A percentile compares a stretch with the other conserved stretches of the same genome.
These are phyloP conservation scores for Penicillium subrubescens DNA, from an alignment of 495 filamentous ascomycete genomes.

Conservation along the genomic window DNA sequence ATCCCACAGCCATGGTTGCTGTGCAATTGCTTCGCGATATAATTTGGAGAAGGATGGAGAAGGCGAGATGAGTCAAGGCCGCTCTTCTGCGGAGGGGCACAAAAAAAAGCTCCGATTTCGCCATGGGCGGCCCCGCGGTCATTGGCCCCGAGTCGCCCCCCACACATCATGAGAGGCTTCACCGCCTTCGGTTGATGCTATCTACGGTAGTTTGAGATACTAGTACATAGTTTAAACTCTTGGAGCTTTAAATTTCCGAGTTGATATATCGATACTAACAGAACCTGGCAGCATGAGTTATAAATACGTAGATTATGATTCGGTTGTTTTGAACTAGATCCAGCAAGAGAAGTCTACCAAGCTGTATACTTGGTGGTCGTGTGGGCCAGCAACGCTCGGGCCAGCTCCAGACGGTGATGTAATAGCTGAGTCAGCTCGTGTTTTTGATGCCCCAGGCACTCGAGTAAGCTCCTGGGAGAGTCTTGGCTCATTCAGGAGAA, in stretches of 20 bases:
- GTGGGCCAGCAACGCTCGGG: no score
- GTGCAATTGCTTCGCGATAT: conserved; percentile 16
- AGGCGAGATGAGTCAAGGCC: conserved; percentile 25
- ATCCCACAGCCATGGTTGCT: conserved; percentile 43
- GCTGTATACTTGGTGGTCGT: no score
- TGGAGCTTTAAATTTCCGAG: no score
- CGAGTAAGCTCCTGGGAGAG: neutral
- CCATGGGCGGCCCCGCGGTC: conserved; percentile 12
- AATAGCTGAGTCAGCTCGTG: conserved; percentile 6
- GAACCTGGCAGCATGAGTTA: no score
- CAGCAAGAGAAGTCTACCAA: neutral
- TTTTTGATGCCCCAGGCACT: conserved; percentile 12
- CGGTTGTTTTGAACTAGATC: neutral
- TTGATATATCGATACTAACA: no score
- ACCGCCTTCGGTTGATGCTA: conserved; percentile 8
- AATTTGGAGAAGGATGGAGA: conserved; percentile 1
- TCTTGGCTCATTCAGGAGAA: conserved; percentile 8
- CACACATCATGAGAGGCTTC: conserved; percentile 11
- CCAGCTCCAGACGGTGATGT: neutral
- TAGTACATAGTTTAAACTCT: no score
- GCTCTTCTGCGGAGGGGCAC: conserved; percentile 22
- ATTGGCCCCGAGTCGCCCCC: conserved; percentile 24
- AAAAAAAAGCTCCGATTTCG: conserved; percentile 31
- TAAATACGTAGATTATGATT: no score
- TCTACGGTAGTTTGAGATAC: neutral